Conservation (phyloP, 768 basidiomycete genomes). For the Suillus variegatus region DNA sequence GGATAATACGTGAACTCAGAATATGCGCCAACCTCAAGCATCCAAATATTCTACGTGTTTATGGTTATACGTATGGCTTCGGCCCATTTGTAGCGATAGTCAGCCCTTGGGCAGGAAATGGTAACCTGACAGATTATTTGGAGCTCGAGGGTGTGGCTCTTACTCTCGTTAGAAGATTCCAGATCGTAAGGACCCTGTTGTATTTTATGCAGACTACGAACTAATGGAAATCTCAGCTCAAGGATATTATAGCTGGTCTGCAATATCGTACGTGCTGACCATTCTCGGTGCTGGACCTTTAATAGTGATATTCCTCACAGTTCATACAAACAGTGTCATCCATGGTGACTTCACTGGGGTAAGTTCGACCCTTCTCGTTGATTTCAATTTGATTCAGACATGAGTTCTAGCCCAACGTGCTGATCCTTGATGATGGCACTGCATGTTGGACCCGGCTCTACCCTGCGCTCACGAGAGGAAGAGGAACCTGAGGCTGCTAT, state of each 20-base stretch:
- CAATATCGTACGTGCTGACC: not conserved
- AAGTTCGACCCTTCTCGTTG: not conserved
- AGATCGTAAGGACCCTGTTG: constrained; percentile 15
- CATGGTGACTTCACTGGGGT: constrained; percentile 16
- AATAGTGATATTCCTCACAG: not conserved
- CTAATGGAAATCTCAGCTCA: not conserved
- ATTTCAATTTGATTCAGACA: not conserved
- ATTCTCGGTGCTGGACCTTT: not conserved
- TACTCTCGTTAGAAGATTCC: constrained; percentile 1
- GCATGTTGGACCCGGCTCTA: too few species aligned
- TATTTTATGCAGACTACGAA: not conserved
- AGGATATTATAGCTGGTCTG: not conserved
- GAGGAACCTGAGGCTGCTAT: too few species aligned
- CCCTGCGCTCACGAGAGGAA: too few species aligned
- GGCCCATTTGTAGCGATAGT: constrained; percentile 34
- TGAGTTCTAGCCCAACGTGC: constrained; percentile 32
- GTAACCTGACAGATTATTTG: constrained; percentile 26
- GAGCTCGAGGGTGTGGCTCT: constrained; percentile 14
- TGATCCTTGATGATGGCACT: constrained; percentile 32
- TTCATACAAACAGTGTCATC: constrained; percentile 1
- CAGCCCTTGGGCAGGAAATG: constrained; percentile 35
- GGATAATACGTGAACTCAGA: constrained; percentile 17
- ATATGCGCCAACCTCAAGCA: constrained; percentile 32
- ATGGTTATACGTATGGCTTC: constrained; percentile 30
- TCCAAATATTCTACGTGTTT: constrained; percentile 28